These are phyloP conservation scores for Xylaria flabelliformis DNA, from an alignment of 495 filamentous ascomycete genomes.

Conservation along the genomic window DNA sequence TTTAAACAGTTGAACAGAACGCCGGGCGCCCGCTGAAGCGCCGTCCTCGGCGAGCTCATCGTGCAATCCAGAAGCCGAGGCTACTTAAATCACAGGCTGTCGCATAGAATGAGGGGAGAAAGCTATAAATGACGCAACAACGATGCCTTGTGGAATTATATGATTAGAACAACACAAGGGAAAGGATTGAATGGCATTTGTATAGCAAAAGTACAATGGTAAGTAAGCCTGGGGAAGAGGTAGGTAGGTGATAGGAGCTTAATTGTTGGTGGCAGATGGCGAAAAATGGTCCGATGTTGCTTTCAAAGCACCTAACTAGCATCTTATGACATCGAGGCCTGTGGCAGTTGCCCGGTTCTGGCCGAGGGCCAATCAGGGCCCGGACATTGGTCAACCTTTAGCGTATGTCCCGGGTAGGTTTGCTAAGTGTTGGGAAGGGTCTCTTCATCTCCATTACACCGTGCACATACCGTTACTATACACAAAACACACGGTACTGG, in stretches of 20 bases:
- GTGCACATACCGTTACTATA: not conserved
- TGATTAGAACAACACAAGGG: not conserved
- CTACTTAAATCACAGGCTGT: not conserved
- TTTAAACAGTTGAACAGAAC: constrained; percentile 57
- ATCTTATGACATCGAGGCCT: constrained; percentile 49
- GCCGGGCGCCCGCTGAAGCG: constrained; percentile 58
- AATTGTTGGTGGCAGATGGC: constrained; percentile 23
- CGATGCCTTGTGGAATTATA: not conserved
- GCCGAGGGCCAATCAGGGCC: constrained; percentile 48
- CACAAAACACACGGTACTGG: not conserved
- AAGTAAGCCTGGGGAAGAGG: not conserved
- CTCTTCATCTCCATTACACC: not conserved
- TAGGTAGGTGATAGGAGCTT: not conserved
- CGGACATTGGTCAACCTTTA: constrained; percentile 39
- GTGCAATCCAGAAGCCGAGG: constrained; percentile 14
- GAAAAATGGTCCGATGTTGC: constrained; percentile 26
- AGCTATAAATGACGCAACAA: constrained; percentile 16
- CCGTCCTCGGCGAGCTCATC: constrained; percentile 39
- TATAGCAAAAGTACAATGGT: not conserved
- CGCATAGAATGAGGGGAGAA: constrained; percentile 11
- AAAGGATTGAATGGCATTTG: not conserved
- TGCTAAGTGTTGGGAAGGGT: not conserved
- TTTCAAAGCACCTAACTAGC: constrained; percentile 33
- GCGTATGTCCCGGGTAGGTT: constrained; percentile 13
- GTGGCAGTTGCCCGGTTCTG: constrained; percentile 40